These are phyloP conservation scores for Spergularia marina DNA, from an alignment of 148 eudicot species.

Conservation along the genomic window DNA sequence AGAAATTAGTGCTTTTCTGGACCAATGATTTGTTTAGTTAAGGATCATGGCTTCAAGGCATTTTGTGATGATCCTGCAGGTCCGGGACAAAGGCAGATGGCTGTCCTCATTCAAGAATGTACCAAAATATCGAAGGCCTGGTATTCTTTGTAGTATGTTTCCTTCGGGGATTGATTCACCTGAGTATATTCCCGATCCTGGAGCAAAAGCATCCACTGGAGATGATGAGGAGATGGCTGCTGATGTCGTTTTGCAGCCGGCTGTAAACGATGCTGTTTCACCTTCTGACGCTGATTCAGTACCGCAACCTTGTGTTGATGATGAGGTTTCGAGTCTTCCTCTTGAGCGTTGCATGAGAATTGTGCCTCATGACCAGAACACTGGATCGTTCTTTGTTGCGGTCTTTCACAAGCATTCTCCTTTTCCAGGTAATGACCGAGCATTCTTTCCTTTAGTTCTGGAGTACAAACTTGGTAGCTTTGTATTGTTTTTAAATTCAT, in stretches of 20 bases:
- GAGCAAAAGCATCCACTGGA: conserved; percentile 23
- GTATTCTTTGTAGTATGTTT: conserved; percentile 68
- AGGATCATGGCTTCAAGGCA: conserved; percentile 15
- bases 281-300: conserved; percentile 25
- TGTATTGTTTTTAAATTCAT: background rate
- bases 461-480: background rate
- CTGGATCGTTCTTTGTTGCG: conserved; percentile 93
- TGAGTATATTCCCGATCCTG: conserved; percentile 30
- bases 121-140: conserved; percentile 52
- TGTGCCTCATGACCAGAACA: conserved; percentile 97
- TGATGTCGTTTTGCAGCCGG: conserved; percentile 24
- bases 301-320: conserved; percentile 32
- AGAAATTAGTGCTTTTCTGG: background rate
- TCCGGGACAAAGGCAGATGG: conserved; percentile 89
- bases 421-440: conserved; percentile 58
- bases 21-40: background rate
- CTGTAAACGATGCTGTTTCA: conserved; percentile 27
- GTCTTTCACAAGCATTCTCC: conserved; percentile 72
- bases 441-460: background rate
- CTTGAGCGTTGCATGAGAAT: conserved; percentile 94
- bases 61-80: conserved; percentile 46
- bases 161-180: conserved; percentile 67
- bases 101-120: conserved; percentile 67
- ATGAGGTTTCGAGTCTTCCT: conserved; percentile 70
- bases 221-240: conserved; percentile 26